Conservation (phyloP, 192 early-diverging fungal species). For the Mortierella antarctica region DNA sequence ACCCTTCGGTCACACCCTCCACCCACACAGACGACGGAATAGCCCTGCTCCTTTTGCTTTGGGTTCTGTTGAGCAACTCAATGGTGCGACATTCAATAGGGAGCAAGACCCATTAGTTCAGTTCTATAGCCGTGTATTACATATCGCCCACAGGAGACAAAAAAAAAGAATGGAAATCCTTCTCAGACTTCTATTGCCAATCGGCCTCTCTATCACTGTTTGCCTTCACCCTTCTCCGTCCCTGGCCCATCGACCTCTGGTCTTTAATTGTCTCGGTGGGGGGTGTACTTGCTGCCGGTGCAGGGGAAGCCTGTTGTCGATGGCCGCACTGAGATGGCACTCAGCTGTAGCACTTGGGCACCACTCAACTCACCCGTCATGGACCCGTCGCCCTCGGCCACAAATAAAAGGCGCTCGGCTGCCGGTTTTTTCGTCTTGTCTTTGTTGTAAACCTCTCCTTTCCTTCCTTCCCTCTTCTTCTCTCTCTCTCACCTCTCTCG, state of each 20-base stretch:
- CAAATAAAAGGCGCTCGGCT: neutral
- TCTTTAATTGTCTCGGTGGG: no score
- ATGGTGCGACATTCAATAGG: neutral
- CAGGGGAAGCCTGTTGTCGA: no score
- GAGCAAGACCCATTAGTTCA: neutral
- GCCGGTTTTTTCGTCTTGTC: neutral
- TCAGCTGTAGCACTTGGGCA: neutral
- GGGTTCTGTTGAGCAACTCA: neutral
- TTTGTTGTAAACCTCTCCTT: neutral
- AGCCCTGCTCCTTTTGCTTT: neutral
- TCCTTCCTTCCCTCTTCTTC: neutral
- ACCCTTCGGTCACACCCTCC: no score
- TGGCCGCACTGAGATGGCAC: no score
- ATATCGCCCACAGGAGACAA: neutral
- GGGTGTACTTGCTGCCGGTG: no score
- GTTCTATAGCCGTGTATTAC: neutral
- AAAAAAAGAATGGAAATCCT: constrained; percentile 13
- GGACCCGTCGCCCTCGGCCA: neutral
- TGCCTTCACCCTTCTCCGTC: neutral
- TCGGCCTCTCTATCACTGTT: constrained; percentile 6
- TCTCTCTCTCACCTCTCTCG: neutral
- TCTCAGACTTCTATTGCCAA: constrained; percentile 33
- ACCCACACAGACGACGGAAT: no score
- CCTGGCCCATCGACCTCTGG: neutral
- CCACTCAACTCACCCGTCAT: constrained; percentile 8